Conservation (phyloP, 2,329 filamentous ascomycete species). For the Epichloe scottii region DNA sequence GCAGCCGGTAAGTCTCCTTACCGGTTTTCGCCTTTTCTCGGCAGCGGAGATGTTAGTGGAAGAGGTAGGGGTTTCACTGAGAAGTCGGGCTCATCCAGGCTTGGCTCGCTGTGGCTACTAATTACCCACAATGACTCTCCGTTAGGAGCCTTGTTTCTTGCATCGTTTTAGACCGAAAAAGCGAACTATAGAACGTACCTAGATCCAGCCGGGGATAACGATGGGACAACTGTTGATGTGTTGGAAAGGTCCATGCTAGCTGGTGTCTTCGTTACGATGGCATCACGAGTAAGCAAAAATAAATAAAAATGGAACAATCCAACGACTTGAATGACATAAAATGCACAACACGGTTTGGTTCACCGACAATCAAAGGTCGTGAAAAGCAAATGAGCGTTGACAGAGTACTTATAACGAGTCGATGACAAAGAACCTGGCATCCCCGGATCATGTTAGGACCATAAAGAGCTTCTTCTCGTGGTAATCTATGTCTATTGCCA, state of each 20-base stretch:
- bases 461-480: background rate
- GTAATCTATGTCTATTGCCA: background rate
- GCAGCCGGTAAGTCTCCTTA: constrained; percentile 5
- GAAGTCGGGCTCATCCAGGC: constrained; percentile 6
- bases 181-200: background rate
- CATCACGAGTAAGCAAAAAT: background rate
- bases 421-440: background rate
- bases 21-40: background rate
- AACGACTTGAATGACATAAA: background rate
- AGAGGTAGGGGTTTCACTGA: constrained; percentile 7
- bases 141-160: too few species aligned
- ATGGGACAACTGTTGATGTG: background rate
- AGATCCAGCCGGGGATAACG: background rate
- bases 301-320: background rate
- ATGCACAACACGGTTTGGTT: background rate
- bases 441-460: background rate
- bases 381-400: background rate
- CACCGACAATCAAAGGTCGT: background rate
- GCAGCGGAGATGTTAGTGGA: background rate
- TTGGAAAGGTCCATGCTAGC: background rate
- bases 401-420: background rate
- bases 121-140: background rate
- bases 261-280: background rate
- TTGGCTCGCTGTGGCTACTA: constrained; percentile 7
- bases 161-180: background rate